These are phyloP conservation scores for Scheffersomyces coipomensis DNA, from an alignment of 805 yeast species.

Conservation along the genomic window DNA sequence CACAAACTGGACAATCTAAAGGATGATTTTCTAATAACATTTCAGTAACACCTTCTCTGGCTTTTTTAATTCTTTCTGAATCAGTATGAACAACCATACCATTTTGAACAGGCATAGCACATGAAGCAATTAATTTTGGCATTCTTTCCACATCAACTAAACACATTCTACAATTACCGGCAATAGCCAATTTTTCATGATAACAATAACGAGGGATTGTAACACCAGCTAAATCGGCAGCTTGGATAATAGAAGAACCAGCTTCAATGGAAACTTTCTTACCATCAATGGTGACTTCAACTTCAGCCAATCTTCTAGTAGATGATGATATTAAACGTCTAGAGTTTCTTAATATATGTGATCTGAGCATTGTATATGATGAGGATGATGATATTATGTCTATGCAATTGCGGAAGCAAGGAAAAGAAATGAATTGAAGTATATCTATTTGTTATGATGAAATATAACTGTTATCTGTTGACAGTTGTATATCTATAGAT, in stretches of 20 bases:
- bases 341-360: slow-evolving; percentile 19
- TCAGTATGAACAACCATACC: slow-evolving; percentile 87
- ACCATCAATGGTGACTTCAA: slow-evolving; percentile 63
- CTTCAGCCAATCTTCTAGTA: slow-evolving; percentile 45
- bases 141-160: slow-evolving; percentile 86
- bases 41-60: slow-evolving; percentile 89
- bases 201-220: slow-evolving; percentile 86
- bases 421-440: background rate
- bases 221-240: slow-evolving; percentile 89
- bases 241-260: slow-evolving; percentile 86
- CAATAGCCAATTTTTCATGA: slow-evolving; percentile 86
- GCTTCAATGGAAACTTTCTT: slow-evolving; percentile 75
- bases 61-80: slow-evolving; percentile 73
- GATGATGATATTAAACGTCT: slow-evolving; percentile 18
- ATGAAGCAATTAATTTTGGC: slow-evolving; percentile 86
- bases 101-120: slow-evolving; percentile 88
- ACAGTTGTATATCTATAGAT: too few relatives aligned
- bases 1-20: slow-evolving; percentile 88
- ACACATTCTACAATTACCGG: slow-evolving; percentile 94
- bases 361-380: slow-evolving; percentile 12
- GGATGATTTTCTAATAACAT: slow-evolving; percentile 88
- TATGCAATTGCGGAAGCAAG: too few relatives aligned
- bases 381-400: background rate
- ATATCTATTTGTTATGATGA: background rate
- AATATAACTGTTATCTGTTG: background rate